Evolutionary conservation across 169 alveolate species (phyloP), one percentile per base, ranked within the genome.

Genomic region (Eimeria zaria): DNA sequence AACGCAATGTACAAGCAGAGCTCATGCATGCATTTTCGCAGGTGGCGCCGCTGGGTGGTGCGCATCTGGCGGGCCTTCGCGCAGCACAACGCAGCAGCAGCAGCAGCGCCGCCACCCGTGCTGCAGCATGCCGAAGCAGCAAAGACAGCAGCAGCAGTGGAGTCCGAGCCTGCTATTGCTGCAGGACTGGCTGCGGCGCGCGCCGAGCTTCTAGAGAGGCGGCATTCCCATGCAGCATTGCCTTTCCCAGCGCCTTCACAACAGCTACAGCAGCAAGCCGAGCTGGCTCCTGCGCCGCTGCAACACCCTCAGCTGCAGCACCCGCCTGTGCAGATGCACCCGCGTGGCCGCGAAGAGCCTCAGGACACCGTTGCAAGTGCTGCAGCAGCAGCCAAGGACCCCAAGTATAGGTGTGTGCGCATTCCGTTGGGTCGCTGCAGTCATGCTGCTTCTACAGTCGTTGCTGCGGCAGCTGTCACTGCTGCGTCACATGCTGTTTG

Each of bases 11-110:
- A 33, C 84, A 22, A 41, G 51, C 7, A 48, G 5, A 18, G 84
- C 84, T 5, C 51, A n/a, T 62, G 67, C 71, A 36, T 36, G 46
- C 76, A 44, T 16, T 41, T 18, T 41, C 14, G 73, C 95, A 89
- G 95, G 53, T 69, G 95, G 88, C 84, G 95, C 18, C 84, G 95
- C 53, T 69, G 95, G 95, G 87, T 69, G 12, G 87, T 89, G 87
- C 84, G 95, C 73, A 69, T 89, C 24, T 71, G 88, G 87, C 95
- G 84, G 46, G 95, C 95, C 58, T 89, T 64, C 51, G 87, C 84
- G 71, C 84, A 44, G 87, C 88, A 89, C 87, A 64, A 69, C 58
- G 88, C 95, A 69, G 88, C 95, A 89, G 87, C 87, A 48, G 95
- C 95, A 30, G 87, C 95, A 89, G 95, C 95, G 14, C 44, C 95